These are phyloP conservation scores for Athelia sp. DNA, from an alignment of 1,284 basidiomycete species.

Conservation along the genomic window DNA sequence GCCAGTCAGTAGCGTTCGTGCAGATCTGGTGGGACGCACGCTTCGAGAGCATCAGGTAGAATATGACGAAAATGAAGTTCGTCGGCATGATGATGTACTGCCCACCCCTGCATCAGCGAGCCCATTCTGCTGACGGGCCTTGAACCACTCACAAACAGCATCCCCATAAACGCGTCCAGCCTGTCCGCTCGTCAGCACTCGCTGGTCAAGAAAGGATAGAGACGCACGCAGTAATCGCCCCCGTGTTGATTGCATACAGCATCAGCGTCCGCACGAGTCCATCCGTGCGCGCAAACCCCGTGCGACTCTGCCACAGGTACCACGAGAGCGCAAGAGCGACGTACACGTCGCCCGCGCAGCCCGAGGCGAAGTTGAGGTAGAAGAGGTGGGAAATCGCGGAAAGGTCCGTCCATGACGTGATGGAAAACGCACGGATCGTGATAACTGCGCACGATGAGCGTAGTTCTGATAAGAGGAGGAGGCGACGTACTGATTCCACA, in stretches of 20 bases:
- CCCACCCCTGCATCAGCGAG: background rate
- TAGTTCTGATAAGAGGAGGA: too few species aligned
- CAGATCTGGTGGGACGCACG: conserved; percentile 27
- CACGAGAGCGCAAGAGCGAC: conserved; percentile 37
- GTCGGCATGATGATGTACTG: conserved; percentile 41
- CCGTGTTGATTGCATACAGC: conserved; percentile 42
- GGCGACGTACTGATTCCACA: too few species aligned
- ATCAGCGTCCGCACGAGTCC: conserved; percentile 37
- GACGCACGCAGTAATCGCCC: conserved; percentile 48
- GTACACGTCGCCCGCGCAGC: conserved; percentile 36
- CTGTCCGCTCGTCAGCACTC: background rate
- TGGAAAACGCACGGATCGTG: conserved; percentile 4
- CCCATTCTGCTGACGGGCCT: conserved; percentile 18
- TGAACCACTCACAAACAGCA: conserved; percentile 22
- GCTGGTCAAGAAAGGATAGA: conserved; percentile 7
- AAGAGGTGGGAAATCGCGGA: too few species aligned
- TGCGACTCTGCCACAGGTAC: conserved; percentile 34
- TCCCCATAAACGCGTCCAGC: conserved; percentile 33
- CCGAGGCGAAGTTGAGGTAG: conserved; percentile 36
- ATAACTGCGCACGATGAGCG: too few species aligned
- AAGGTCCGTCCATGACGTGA: too few species aligned
- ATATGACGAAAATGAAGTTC: conserved; percentile 47
- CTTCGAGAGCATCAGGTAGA: conserved; percentile 48
- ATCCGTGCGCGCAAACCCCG: conserved; percentile 40
- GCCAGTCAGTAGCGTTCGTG: background rate